Base-by-base conservation (phyloP, 768 basidiomycete species). In the Rossbeevera mucosa region DNA sequence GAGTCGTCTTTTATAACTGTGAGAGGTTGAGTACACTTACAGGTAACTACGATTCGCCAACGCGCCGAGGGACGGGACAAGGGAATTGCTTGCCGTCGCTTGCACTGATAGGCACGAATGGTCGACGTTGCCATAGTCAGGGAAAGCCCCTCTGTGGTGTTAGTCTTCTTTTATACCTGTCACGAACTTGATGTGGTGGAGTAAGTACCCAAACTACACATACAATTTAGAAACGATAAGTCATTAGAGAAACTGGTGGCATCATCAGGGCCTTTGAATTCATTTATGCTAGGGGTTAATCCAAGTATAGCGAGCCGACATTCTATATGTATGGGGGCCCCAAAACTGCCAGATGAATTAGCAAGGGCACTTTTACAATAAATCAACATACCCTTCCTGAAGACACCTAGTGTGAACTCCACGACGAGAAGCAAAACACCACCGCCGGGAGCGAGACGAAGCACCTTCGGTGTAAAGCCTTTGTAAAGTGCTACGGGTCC, bases 371-470 rank as follows among this genome's bases (percentile, higher is more conserved):
- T 31, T 0, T 1, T 20, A 22, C 24, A 43, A 46, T 26, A 30
- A 30, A 51, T 48, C 22, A 20, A 55, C 57, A 6, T 56, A 89
- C 88, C 79, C 62, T 82, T 75, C 57, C 91, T 81, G 69, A 94
- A 91, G 51, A 88, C 61, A 18, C 79, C 82, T 33, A 93, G 69
- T 2, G 89, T 91, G 55, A 89, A 84, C 69, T 94, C 91, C 16
- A 94, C 92, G n/a, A 94, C 94, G 29, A 99, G 79, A 25, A 99
- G 74, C 26, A 99, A 71, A 12, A 99, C 86, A 67, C 95, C 95
- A 47, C 95, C 95, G 41, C 95, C 95, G 0, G 95, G 95, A 12
- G 94, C 95, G 22, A 99, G 79, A 58, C 95, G 82, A 40, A 98
- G 79, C 4, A 96, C 94, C 70, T 99, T 99, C 25, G 95, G 95